Base-by-base conservation (phyloP, 495 filamentous ascomycete species). In the Lasiosphaeria hispida region DNA sequence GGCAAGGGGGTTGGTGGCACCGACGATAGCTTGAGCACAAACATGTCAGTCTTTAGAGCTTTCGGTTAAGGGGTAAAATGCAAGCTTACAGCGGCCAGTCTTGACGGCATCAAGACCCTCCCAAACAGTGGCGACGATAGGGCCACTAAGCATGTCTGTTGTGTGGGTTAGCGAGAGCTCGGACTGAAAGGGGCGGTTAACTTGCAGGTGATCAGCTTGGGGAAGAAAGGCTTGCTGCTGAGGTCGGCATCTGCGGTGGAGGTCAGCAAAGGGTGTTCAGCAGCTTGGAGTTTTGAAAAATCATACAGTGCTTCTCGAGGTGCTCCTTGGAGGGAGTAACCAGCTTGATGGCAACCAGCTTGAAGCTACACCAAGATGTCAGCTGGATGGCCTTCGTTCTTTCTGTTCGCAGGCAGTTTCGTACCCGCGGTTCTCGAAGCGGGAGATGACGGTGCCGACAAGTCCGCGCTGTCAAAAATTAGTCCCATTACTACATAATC, bases 101-200 rank as follows among this genome's bases (percentile, higher is more conserved):
- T 98, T 98, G 83, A 96, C 92, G 72, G 84, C 94, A 66, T 97
- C 92, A 80, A 86, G 87, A 66, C 94, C 94, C 77, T 97, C 91
- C 94, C 94, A 98, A 75, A 98, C 87, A 93, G 97, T 98, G 76
- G 94, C 94, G 82, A 82, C 86, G 81, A 98, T 92, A 68, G 94
- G 94, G 72, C 94, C 94, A 80, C 85, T 89, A 77, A 88, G 83
- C 94, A 98, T 98, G 83, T 97, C 92, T 96, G 62, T 62, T 13
- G 13, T 49, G 8, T 39, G 33, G 42, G 69, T 75, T 55, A 78
- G 72, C 30, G 23, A 53, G 17, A 19, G 30, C 13, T 43, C n/a
- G 50, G 17, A 45, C 36, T 13, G 60, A 47, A 36, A 43, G 57
- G 66, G 59, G 4, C 38, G n/a, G 37, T 1, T 19, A 37, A 56